These are phyloP conservation scores for Suhomyces anneliseae DNA, from an alignment of 1,139 yeast genomes.

Conservation along the genomic window DNA sequence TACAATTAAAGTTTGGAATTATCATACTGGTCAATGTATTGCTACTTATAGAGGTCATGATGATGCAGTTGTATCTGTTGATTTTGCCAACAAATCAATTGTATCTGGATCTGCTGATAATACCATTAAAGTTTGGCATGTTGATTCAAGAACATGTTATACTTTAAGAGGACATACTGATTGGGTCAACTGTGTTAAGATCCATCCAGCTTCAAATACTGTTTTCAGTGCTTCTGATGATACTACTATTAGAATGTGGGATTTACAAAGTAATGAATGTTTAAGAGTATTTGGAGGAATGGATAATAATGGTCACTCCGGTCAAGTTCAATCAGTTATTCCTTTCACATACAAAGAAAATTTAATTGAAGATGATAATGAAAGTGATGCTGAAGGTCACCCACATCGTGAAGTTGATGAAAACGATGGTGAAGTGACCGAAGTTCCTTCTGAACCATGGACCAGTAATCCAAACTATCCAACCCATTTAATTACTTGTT, in stretches of 20 bases:
- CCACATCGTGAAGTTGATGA: constrained; percentile 1
- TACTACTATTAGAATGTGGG: constrained; percentile 94
- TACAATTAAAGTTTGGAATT: constrained; percentile 94
- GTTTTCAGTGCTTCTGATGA: constrained; percentile 90
- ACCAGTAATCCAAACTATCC: constrained; percentile 50
- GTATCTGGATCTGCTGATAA: constrained; percentile 93
- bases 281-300: constrained; percentile 75
- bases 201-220: constrained; percentile 76
- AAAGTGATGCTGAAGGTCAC: constrained; percentile 25
- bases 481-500: constrained; percentile 81
- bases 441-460: constrained; percentile 28
- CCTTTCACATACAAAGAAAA: constrained; percentile 69
- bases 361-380: constrained; percentile 41
- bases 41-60: constrained; percentile 93
- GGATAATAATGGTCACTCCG: constrained; percentile 69
- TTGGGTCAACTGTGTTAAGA: constrained; percentile 87
- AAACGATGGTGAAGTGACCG: constrained; percentile 21
- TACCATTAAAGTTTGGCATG: constrained; percentile 95
- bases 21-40: constrained; percentile 89
- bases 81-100: constrained; percentile 74
- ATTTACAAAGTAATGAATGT: constrained; percentile 75
- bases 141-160: constrained; percentile 86
- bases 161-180: constrained; percentile 91
- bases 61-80: constrained; percentile 81
- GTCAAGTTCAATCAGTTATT: constrained; percentile 87